Conservation (phyloP, 2,329 filamentous ascomycete species). For the Helotiales sp. region DNA sequence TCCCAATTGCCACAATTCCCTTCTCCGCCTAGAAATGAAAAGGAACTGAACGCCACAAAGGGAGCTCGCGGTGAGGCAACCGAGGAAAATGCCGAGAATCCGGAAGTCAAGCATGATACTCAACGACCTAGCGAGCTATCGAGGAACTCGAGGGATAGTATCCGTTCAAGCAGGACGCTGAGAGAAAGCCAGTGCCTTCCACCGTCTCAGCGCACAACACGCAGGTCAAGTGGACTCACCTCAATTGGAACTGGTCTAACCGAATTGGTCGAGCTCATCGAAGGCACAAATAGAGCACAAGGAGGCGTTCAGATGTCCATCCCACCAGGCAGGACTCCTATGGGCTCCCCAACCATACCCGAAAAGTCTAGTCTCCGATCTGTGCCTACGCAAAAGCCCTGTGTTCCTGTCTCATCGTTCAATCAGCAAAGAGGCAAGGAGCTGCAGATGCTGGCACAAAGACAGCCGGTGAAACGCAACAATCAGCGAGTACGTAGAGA, state of each 20-base stretch:
- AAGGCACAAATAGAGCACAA: conserved; percentile 12
- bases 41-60: not conserved
- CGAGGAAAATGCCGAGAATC: not conserved
- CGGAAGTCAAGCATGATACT: not conserved
- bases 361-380: conserved; percentile 9
- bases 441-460: not conserved
- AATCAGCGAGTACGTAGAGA: conserved; percentile 6
- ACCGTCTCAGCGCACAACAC: not conserved
- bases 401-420: conserved; percentile 12
- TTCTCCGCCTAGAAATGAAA: not conserved
- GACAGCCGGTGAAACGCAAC: conserved; percentile 8
- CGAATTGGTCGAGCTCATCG: conserved; percentile 19
- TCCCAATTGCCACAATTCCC: conserved; percentile 6
- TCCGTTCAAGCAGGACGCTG: not conserved
- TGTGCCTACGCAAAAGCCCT: not conserved
- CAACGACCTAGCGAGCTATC: not conserved
- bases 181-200: conserved; percentile 1
- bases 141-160: not conserved
- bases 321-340: conserved; percentile 13
- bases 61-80: not conserved
- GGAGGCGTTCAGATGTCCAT: not conserved
- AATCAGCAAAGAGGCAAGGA: conserved; percentile 8
- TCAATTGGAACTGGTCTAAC: conserved; percentile 19
- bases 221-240: conserved; percentile 17
- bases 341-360: conserved; percentile 24